Evolutionary conservation across 768 basidiomycete species (phyloP).

Genomic region (Tylopilus cervinicoccineus): DNA sequence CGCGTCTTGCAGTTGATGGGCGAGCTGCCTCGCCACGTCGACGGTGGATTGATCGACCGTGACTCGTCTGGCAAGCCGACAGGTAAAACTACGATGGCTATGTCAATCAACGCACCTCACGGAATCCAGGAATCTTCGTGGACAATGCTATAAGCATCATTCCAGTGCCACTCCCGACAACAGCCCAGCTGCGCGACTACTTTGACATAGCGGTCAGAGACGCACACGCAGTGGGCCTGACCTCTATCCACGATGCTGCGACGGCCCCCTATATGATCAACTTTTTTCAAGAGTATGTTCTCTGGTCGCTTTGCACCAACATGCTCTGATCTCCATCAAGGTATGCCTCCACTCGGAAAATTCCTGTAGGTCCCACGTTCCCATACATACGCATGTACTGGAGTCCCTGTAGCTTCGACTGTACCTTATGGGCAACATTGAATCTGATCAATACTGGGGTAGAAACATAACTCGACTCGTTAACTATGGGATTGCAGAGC

Average conservation of each 20-base stretch:
- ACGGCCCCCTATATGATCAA: constrained; percentile 46
- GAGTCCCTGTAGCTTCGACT: constrained; percentile 45
- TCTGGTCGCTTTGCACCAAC: neutral
- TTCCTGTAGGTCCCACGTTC: constrained; percentile 52
- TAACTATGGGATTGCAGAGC: constrained; percentile 51
- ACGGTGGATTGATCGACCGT: constrained; percentile 74
- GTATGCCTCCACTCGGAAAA: constrained; percentile 58
- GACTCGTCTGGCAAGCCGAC: constrained; percentile 61
- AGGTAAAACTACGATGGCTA: constrained; percentile 36
- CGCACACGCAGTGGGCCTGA: constrained; percentile 76
- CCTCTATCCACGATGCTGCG: constrained; percentile 82
- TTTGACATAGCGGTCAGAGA: constrained; percentile 62
- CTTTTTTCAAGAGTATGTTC: constrained; percentile 61
- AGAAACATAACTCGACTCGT: constrained; percentile 53
- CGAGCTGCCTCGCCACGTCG: constrained; percentile 55
- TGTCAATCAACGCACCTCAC: neutral
- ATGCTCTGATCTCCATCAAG: constrained; percentile 35
- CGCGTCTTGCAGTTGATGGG: constrained; percentile 63
- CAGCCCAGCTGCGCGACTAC: constrained; percentile 52
- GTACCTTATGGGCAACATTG: constrained; percentile 55
- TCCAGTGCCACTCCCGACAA: constrained; percentile 58
- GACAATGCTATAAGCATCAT: constrained; percentile 87
- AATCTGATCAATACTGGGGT: constrained; percentile 64
- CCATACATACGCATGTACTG: neutral
- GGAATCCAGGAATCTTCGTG: constrained; percentile 58